Base-by-base conservation (phyloP, 176 grass and related monocot species). In the Elaeis guineensis region DNA sequence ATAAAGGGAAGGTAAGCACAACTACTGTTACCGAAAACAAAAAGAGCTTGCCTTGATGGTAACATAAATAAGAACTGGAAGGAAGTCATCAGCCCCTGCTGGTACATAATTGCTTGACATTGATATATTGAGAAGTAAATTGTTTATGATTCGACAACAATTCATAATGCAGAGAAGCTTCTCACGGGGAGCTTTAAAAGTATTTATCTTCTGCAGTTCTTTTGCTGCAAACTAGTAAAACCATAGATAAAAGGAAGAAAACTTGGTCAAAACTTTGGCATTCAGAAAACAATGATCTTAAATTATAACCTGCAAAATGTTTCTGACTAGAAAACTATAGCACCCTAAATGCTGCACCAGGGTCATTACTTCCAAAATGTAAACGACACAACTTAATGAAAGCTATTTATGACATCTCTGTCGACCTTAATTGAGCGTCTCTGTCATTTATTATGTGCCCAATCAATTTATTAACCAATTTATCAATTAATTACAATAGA, bases 141-240 rank as follows among this genome's bases (percentile, higher is more conserved):
- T 96, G 61, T 96, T 96, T 69, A 96, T 96, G 44, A 90, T 78
- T 77, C 84, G 91, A 51, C 91, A 96, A 56, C 91, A 96, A 44
- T 80, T 87, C 86, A 96, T 85, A 57, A 96, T 62, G 55, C 91
- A 96, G 2, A 72, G 73, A 79, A 96, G 75, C 69, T 96, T 96
- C 49, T 96, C 91, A 9, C 80, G 55, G 21, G 91, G 91, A 23
- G 83, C 78, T 80, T 79, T 96, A 65, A 82, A 96, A 52, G 80
- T 65, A 72, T 96, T 90, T 8, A 96, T 82, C 77, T 90, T 96
- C 71, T 96, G 91, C 59, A 96, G 67, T 66, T 96, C 91, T 74
- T 96, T 96, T 24, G 86, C 91, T 65, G 91, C 86, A 75, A 96
- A 63, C 91, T 96, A 70, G 29, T 53, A 53, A 25, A 53, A 25